Evolutionary conservation across 2,329 filamentous ascomycete species (phyloP).

Genomic region (Aspergillus sojae): DNA sequence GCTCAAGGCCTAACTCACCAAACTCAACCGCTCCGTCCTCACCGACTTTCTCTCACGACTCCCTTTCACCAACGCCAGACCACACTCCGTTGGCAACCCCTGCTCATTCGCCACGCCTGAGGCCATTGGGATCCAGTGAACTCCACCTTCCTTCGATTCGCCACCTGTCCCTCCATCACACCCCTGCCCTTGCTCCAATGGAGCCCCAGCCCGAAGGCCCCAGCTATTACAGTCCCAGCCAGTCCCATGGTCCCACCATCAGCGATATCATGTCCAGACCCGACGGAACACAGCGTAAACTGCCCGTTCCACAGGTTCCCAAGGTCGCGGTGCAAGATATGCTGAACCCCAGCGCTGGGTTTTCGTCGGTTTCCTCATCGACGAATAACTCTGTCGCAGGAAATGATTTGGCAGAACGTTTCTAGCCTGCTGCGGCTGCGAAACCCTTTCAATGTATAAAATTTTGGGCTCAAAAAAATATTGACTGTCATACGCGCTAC

Average conservation of each 20-base stretch:
- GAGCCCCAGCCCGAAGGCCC: conserved; percentile 66
- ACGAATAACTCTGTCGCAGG: conserved; percentile 77
- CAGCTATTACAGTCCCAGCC: conserved; percentile 59
- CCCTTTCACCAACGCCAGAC: conserved; percentile 90
- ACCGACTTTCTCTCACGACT: conserved; percentile 94
- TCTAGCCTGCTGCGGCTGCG: conserved; percentile 31
- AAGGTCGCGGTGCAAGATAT: conserved; percentile 88
- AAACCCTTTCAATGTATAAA: conserved; percentile 15
- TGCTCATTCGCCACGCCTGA: conserved; percentile 87
- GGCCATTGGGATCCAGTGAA: conserved; percentile 70
- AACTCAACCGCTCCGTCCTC: conserved; percentile 95
- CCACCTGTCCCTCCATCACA: conserved; percentile 67
- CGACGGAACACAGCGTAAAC: conserved; percentile 84
- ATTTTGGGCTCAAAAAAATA: conserved; percentile 12
- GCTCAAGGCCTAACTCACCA: conserved; percentile 89
- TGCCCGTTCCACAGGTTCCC: conserved; percentile 85
- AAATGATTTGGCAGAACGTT: conserved; percentile 65
- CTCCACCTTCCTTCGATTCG: conserved; percentile 87
- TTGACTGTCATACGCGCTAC: conserved; percentile 35
- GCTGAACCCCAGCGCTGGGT: conserved; percentile 67
- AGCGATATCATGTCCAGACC: conserved; percentile 90
- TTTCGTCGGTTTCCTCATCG: conserved; percentile 75
- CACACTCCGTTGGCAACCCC: conserved; percentile 98
- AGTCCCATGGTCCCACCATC: conserved; percentile 72
- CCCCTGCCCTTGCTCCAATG: conserved; percentile 70